Evolutionary conservation across 2,329 filamentous ascomycete genomes (phyloP), one percentile per base, ranked within the genome.

Genomic region (Pseudodiploospora longispora): DNA sequence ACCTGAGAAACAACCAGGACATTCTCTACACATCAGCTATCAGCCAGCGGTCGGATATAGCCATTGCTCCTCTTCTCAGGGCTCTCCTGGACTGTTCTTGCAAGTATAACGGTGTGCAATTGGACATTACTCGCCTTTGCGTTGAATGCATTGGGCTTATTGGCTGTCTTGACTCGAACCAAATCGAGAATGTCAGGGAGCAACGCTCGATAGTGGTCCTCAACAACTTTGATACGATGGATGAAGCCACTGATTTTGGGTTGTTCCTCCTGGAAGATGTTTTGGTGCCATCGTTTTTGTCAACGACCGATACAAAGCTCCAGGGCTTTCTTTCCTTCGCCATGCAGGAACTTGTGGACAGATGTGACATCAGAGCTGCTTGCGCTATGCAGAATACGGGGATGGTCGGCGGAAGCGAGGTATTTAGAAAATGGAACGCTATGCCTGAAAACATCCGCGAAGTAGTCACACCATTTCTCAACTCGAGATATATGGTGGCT

Each of bases 261-360:
- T 72, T 93, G 35, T 89, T 90, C 55, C 74, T 95, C 38, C 72
- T 99, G 10, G 84, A 95, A 56, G 78, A 94, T 58, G 84, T 95
- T 6, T 70, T 98, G 8, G 88, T 97, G 28, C 89, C 90, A 48
- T 85, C 90, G 1, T 99, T 98, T 58, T 71, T 95, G 36, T 95
- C 91, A 1, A 85, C 87, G 1, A 93, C 85, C 0, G 94, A 96
- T 59, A 85, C 89, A 2, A 83, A 81, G 51, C 76, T 89, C 5
- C 93, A 97, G 62, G 90, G 89, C 0, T 95, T 94, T 59, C 73
- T 99, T 12, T 91, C 91, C 1, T 98, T 86, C 63, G 87, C 85
- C 2, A 96, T 98, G 82, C 93, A 99, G 63, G 85, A 95, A 55
- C 74, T 97, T 35, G 74, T 97, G 4, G 82, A 83, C 37, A 80